Evolutionary conservation across 73 alveolate genomes (phyloP).

Genomic region (Tetrahymena thermophila): DNA sequence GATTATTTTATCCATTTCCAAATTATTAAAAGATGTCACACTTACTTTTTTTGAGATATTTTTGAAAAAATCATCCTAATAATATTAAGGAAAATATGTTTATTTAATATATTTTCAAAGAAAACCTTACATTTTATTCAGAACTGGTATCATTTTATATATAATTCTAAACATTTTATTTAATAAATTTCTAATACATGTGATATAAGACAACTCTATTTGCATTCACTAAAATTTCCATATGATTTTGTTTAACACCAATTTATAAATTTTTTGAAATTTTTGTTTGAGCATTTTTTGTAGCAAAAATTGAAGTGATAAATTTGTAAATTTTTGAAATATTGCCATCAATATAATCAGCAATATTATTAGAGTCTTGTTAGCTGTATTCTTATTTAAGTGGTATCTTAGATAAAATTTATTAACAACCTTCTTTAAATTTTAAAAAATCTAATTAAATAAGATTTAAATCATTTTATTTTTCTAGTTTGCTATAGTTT

Average conservation of each 20-base stretch:
- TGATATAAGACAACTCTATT: background rate
- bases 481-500: background rate
- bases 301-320: background rate
- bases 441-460: background rate
- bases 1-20: background rate
- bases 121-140: background rate
- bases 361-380: background rate
- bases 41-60: background rate
- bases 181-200: background rate
- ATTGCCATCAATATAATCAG: background rate
- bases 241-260: background rate
- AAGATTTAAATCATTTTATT: background rate
- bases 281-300: background rate
- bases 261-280: background rate
- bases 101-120: too few species aligned
- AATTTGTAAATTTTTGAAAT: background rate
- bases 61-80: background rate
- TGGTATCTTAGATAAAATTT: background rate
- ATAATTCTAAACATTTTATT: background rate
- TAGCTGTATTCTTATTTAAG: background rate
- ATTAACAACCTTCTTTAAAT: background rate
- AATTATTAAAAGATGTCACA: background rate
- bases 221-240: background rate
- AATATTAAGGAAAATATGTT: too few species aligned
- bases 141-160: background rate